phyloP scores from a whole-genome alignment of 768 basidiomycete genomes.

The Rhizopogon rudus region DNA sequence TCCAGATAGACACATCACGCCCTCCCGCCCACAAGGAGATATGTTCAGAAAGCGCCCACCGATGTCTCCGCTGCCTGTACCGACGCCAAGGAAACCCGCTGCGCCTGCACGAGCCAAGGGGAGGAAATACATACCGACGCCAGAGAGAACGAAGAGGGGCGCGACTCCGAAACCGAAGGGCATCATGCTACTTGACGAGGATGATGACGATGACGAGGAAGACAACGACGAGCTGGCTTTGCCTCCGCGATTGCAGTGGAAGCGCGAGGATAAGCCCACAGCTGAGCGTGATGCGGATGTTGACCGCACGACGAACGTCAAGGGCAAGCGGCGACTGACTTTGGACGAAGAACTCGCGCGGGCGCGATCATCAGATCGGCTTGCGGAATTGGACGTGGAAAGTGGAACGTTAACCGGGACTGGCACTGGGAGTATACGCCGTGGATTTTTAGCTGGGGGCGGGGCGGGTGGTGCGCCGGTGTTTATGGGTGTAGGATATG shows the following conservation, averaged over 20 bases:
- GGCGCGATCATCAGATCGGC: conserved; percentile 30
- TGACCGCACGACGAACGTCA: conserved; percentile 7
- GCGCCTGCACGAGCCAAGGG: conserved; percentile 45
- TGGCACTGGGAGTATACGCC: conserved; percentile 47
- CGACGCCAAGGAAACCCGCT: conserved; percentile 47
- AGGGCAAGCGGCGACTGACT: conserved; percentile 40
- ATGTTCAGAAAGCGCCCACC: conserved; percentile 59
- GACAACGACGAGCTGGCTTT: conserved; percentile 34
- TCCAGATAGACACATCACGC: conserved; percentile 8
- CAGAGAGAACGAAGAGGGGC: conserved; percentile 20
- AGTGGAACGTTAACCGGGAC: conserved; percentile 40
- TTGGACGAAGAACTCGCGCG: conserved; percentile 65
- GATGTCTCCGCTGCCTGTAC: conserved; percentile 54
- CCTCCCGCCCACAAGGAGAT: conserved; percentile 19
- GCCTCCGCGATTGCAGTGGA: conserved; percentile 15
- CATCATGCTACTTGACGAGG: conserved; percentile 11
- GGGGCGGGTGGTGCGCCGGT: conserved; percentile 70
- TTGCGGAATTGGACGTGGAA: conserved; percentile 37
- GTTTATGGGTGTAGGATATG: conserved; percentile 65
- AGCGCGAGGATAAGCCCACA: neutral
- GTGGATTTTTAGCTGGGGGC: conserved; percentile 68
- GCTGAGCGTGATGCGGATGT: neutral
- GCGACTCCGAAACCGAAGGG: conserved; percentile 25
- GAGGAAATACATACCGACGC: neutral
- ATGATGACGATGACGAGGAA: conserved; percentile 26